Base-by-base conservation (phyloP, 169 alveolate genomes). In the Plasmodium inui region DNA sequence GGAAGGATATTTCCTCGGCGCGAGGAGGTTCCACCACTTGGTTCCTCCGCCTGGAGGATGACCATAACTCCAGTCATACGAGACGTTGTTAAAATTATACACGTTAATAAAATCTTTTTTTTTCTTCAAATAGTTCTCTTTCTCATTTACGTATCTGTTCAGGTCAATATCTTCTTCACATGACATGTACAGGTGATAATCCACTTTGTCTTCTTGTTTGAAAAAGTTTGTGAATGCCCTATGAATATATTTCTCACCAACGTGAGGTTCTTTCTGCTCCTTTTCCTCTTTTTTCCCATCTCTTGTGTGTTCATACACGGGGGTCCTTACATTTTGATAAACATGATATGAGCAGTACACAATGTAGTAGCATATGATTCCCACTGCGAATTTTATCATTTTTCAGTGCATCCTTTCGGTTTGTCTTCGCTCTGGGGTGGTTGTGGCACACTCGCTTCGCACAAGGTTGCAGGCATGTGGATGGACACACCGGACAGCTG, bases 111-210 rank as follows among this genome's bases (percentile, higher is more conserved):
- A 86, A 37, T 55, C 50, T 86, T 76, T 39, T 55, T 86, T 83
- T 2, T 74, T 30, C 8, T 86, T 55, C 32, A 86, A 32, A 70
- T 73, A 73, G 53, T 74, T 86, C 32, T 78, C 93, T 28, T 86
- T 50, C 55, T 78, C 93, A 46, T 76, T 32, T 28, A 41, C 44
- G 81, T 86, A 78, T 73, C 55, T 61, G 70, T 86, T 86, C 67
- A 86, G 34, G 44, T 86, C 86, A n/a, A 86, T 86, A 50, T 86
- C 14, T 74, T 86, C 86, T 86, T 50, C 85, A 74, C 84, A 86
- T 9, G 93, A 86, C 46, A 86, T n/a, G 67, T 86, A 86, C 30
- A 86, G 67, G 80, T 86, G 93, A 39, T 86, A 86, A 76, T 86
- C 86, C 39, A 86, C 41, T 73, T n/a, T 86, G 44, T 86, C 93